These are phyloP conservation scores for Puccinia brachypodii DNA, from an alignment of 1,284 basidiomycete genomes.

Conservation along the genomic window DNA sequence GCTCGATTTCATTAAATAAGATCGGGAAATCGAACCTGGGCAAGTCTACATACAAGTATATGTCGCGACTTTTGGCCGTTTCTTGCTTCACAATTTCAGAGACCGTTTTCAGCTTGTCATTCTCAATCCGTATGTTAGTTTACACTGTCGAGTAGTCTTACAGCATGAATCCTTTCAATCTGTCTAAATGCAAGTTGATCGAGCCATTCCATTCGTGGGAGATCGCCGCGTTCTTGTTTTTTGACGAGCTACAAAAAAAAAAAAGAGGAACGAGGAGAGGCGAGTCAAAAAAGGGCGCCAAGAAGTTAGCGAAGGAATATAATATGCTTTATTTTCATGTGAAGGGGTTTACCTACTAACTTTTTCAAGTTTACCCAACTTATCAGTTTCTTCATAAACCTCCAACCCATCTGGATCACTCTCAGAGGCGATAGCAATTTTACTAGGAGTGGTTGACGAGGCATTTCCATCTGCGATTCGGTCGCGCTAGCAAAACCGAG, in stretches of 20 bases:
- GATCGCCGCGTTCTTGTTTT: conserved; percentile 89
- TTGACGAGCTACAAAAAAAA: conserved; percentile 71
- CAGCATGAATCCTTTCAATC: conserved; percentile 88
- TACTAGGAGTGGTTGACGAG: conserved; percentile 27
- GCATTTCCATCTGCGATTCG: conserved; percentile 50
- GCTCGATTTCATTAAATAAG: conserved; percentile 77
- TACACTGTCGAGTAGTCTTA: conserved; percentile 58
- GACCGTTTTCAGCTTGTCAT: not conserved
- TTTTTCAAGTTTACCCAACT: conserved; percentile 92
- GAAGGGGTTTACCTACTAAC: conserved; percentile 59
- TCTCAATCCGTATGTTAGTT: conserved; percentile 55
- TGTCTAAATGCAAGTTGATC: conserved; percentile 88
- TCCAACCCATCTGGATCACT: conserved; percentile 68
- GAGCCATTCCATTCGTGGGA: conserved; percentile 93
- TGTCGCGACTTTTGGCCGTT: conserved; percentile 51
- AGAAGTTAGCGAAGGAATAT: not conserved
- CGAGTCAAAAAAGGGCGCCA: not conserved
- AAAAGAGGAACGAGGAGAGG: conserved; percentile 12
- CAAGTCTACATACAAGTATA: conserved; percentile 91
- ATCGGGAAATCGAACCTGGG: conserved; percentile 98
- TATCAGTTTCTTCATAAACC: conserved; percentile 64
- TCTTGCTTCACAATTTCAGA: conserved; percentile 44
- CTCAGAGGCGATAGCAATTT: conserved; percentile 19
- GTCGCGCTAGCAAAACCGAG: conserved; percentile 42
- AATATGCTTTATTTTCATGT: not conserved